Evolutionary conservation across 2,329 filamentous ascomycete species (phyloP).

Genomic region (Pseudogymnoascus sp.): DNA sequence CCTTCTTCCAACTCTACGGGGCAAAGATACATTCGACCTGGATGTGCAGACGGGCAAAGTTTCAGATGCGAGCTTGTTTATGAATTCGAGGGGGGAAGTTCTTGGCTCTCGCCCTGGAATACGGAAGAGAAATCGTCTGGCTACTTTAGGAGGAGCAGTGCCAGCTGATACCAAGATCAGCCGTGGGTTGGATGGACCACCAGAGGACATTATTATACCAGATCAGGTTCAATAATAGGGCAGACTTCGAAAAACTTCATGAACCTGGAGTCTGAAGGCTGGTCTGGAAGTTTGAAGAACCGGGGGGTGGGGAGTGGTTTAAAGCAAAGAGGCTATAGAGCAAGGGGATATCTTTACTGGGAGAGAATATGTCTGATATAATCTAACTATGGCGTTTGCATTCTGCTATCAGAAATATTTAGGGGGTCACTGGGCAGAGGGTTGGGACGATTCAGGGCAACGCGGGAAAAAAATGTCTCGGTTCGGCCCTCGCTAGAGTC

Average conservation of each 20-base stretch:
- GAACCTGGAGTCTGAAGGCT: background rate
- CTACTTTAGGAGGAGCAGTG: conserved; percentile 28
- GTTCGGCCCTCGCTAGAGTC: conserved; percentile 2
- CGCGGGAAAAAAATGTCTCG: background rate
- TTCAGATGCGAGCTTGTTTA: conserved; percentile 34
- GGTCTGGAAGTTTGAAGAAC: background rate
- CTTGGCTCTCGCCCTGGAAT: conserved; percentile 20
- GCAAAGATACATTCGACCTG: conserved; percentile 27
- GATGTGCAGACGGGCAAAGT: conserved; percentile 28
- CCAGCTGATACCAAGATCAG: conserved; percentile 27
- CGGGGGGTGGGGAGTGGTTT: background rate
- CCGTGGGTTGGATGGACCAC: conserved; percentile 26
- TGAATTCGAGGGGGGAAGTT: conserved; percentile 38
- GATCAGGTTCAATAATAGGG: background rate
- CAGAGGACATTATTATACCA: background rate
- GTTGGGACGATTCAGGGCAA: background rate
- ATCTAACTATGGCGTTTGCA: conserved; percentile 6
- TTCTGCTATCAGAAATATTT: background rate
- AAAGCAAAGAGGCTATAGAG: background rate
- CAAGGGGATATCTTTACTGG: background rate
- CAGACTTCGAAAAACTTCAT: background rate
- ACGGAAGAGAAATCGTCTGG: conserved; percentile 26
- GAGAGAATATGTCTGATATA: background rate
- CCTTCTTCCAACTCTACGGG: conserved; percentile 34
- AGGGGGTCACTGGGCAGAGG: background rate